phyloP scores from a whole-genome alignment of 805 yeast species.

The Candida insectalens region DNA sequence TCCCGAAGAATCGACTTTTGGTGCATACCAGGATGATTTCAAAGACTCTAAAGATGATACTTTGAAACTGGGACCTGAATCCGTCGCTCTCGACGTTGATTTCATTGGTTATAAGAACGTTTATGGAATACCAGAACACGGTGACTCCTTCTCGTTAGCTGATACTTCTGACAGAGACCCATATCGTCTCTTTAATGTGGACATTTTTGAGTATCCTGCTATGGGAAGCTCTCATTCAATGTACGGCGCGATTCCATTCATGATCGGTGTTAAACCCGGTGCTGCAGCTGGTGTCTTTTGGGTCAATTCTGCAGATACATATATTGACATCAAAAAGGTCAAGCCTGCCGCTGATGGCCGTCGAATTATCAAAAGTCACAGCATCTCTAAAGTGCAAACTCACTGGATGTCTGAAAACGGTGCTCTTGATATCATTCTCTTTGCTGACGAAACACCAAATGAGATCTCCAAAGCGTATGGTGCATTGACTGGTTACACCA shows the following conservation, averaged over 20 bases:
- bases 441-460: slow-evolving; percentile 46
- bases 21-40: slow-evolving; percentile 66
- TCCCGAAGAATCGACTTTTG: slow-evolving; percentile 53
- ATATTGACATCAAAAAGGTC: slow-evolving; percentile 55
- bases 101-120: slow-evolving; percentile 54
- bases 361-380: slow-evolving; percentile 3
- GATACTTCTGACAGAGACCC: slow-evolving; percentile 65
- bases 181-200: slow-evolving; percentile 85
- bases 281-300: slow-evolving; percentile 74
- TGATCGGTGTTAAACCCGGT: slow-evolving; percentile 56
- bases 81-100: slow-evolving; percentile 70
- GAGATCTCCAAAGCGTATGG: slow-evolving; percentile 56
- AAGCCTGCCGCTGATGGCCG: slow-evolving; percentile 4
- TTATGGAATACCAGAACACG: slow-evolving; percentile 97
- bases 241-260: slow-evolving; percentile 92
- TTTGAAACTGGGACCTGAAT: slow-evolving; percentile 80
- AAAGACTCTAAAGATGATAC: slow-evolving; percentile 56
- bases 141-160: slow-evolving; percentile 65
- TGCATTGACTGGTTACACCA: slow-evolving; percentile 58
- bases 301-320: slow-evolving; percentile 91
- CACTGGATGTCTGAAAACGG: slow-evolving; percentile 98
- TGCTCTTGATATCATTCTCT: slow-evolving; percentile 60
- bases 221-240: slow-evolving; percentile 69
- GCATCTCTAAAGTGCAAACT: slow-evolving; percentile 24
- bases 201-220: slow-evolving; percentile 86